Percentiles rank a stretch among this genome's conserved stretches.
phyloP scores from a whole-genome alignment of 2,329 filamentous ascomycete species.

The Pseudopyricularia javanii region DNA sequence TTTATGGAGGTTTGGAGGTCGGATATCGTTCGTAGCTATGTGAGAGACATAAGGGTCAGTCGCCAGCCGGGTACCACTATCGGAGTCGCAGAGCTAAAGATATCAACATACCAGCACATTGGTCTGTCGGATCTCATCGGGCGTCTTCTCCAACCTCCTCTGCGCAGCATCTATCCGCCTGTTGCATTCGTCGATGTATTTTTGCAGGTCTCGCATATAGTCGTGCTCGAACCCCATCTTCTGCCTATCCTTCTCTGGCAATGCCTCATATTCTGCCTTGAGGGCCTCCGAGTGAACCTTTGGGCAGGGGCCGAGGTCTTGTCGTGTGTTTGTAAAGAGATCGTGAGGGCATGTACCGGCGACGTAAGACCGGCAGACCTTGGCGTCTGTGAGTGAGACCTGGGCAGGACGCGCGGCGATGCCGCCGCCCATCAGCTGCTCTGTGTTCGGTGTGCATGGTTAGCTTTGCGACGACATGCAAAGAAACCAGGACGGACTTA shows the following conservation, averaged over 20 bases:
- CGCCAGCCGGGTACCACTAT: conserved; percentile 20
- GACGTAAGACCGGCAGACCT: conserved; percentile 90
- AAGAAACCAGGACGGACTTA: conserved; percentile 19
- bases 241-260: conserved; percentile 58
- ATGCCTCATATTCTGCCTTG: conserved; percentile 75
- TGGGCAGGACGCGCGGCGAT: conserved; percentile 64
- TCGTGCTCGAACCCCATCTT: conserved; percentile 90
- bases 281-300: conserved; percentile 81
- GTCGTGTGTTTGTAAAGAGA: conserved; percentile 98
- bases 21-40: conserved; percentile 62
- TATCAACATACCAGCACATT: conserved; percentile 47
- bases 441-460: conserved; percentile 25
- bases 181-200: conserved; percentile 96
- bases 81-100: no score
- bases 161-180: conserved; percentile 84
- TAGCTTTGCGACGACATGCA: not conserved
- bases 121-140: conserved; percentile 92
- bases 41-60: not conserved
- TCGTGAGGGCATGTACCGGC: conserved; percentile 94
- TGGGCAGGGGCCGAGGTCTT: conserved; percentile 82
- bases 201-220: conserved; percentile 90
- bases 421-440: conserved; percentile 83
- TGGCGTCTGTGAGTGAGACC: conserved; percentile 79
- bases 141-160: conserved; percentile 86
- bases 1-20: conserved; percentile 71